phyloP scores from a whole-genome alignment of 352 stramenopile species.

The Saprolegnia parasitica region DNA sequence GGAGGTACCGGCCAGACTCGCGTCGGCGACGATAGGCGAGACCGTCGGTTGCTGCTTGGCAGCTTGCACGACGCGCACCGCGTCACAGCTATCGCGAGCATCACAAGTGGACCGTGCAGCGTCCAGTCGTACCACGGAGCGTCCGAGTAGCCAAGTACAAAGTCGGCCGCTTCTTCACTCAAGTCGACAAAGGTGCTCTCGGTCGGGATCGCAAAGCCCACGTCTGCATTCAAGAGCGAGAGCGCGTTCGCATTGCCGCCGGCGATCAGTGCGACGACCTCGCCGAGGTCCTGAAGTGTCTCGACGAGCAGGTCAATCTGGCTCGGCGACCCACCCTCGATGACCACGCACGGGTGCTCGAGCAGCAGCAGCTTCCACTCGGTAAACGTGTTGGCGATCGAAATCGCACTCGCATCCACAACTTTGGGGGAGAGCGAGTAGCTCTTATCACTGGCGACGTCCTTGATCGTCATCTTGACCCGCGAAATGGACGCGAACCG shows the following conservation, averaged over 20 bases:
- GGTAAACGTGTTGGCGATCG: constrained; percentile 47
- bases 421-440: constrained; percentile 38
- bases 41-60: constrained; percentile 36
- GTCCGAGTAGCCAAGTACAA: constrained; percentile 38
- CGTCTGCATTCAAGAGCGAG: constrained; percentile 44
- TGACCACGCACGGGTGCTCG: constrained; percentile 43
- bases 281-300: constrained; percentile 47
- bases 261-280: constrained; percentile 45
- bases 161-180: constrained; percentile 45
- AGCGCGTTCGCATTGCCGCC: constrained; percentile 45
- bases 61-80: constrained; percentile 46
- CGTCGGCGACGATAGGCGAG: background rate
- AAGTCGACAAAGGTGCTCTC: constrained; percentile 42
- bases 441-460: constrained; percentile 38
- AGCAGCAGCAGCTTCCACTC: constrained; percentile 46
- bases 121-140: constrained; percentile 37
- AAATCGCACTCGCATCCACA: constrained; percentile 40
- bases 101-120: no score
- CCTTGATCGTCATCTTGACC: constrained; percentile 38
- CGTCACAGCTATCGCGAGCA: constrained; percentile 26
- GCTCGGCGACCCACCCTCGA: constrained; percentile 40
- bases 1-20: background rate
- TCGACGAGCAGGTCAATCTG: constrained; percentile 50
- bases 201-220: constrained; percentile 45
- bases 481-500: constrained; percentile 35